A percentile compares a stretch with the other conserved stretches of the same genome.
Conservation (phyloP, 2,329 filamentous ascomycete species). For the Thelonectria olida region DNA sequence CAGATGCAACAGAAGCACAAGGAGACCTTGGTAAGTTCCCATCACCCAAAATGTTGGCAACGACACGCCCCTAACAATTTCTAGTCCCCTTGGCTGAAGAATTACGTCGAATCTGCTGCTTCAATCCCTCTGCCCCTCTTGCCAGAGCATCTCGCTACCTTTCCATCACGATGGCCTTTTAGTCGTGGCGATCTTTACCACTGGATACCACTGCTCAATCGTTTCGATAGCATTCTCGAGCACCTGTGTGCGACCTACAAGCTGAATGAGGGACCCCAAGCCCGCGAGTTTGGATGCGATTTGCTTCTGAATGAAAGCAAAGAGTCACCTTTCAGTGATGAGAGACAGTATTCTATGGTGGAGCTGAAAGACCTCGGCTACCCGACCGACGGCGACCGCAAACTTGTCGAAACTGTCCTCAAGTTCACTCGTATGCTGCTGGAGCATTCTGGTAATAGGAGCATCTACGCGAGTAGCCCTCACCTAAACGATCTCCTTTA, state of each 20-base stretch:
- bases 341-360: conserved; percentile 54
- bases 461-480: conserved; percentile 92
- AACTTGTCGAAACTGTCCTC: conserved; percentile 82
- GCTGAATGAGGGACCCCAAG: conserved; percentile 82
- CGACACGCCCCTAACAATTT: conserved; percentile 39
- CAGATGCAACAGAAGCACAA: conserved; percentile 72
- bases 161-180: conserved; percentile 93
- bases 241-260: conserved; percentile 83
- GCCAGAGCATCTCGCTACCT: conserved; percentile 78
- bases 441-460: conserved; percentile 95
- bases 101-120: conserved; percentile 79
- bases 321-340: conserved; percentile 60
- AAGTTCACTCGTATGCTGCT: conserved; percentile 87
- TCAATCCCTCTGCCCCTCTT: conserved; percentile 78
- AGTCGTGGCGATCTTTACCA: conserved; percentile 96
- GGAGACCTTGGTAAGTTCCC: conserved; percentile 68
- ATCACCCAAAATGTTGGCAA: neutral
- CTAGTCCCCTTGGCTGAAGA: conserved; percentile 87
- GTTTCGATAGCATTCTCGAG: conserved; percentile 90
- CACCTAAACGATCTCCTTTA: conserved; percentile 90
- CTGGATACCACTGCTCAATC: conserved; percentile 94
- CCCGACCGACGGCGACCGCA: conserved; percentile 78
- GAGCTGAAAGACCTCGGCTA: conserved; percentile 70
- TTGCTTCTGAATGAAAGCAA: conserved; percentile 68
- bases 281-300: conserved; percentile 74